Conservation (phyloP, 768 basidiomycete species). For the Boletus vermiculosoides region DNA sequence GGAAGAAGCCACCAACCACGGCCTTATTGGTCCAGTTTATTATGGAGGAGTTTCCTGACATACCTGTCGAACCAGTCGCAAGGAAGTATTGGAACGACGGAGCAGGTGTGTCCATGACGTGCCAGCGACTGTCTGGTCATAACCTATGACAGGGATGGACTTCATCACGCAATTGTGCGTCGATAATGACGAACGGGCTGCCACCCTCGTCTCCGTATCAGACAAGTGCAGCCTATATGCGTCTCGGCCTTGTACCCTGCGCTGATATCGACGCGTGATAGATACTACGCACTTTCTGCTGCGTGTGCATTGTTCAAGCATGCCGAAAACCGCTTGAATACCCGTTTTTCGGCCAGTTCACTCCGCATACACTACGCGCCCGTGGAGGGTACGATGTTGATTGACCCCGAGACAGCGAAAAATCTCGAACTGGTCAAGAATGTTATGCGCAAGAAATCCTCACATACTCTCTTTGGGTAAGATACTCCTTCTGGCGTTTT, state of each 20-base stretch:
- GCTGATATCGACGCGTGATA: constrained; percentile 31
- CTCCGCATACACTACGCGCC: constrained; percentile 73
- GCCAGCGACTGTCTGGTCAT: background rate
- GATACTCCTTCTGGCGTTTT: background rate
- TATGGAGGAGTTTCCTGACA: constrained; percentile 67
- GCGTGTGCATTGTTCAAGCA: constrained; percentile 86
- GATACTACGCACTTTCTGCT: constrained; percentile 88
- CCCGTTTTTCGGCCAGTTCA: constrained; percentile 66
- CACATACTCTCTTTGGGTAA: constrained; percentile 80
- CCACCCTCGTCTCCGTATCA: constrained; percentile 71
- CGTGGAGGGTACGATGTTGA: constrained; percentile 91
- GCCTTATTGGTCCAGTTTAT: constrained; percentile 73
- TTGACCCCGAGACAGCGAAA: constrained; percentile 84
- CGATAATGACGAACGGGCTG: constrained; percentile 79
- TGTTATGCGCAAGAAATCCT: constrained; percentile 59
- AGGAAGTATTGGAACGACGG: constrained; percentile 86
- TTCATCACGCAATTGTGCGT: constrained; percentile 76
- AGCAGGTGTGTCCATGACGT: constrained; percentile 47
- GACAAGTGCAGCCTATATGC: constrained; percentile 65
- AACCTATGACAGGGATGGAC: constrained; percentile 56
- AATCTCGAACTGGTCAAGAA: constrained; percentile 91
- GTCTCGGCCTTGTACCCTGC: background rate
- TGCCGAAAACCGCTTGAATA: constrained; percentile 66
- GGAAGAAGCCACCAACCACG: constrained; percentile 44
- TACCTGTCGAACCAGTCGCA: constrained; percentile 65